Evolutionary conservation across 257 asterid genomes (phyloP), one percentile per base, ranked within the genome.

Genomic region (Penstemon barbatus): DNA sequence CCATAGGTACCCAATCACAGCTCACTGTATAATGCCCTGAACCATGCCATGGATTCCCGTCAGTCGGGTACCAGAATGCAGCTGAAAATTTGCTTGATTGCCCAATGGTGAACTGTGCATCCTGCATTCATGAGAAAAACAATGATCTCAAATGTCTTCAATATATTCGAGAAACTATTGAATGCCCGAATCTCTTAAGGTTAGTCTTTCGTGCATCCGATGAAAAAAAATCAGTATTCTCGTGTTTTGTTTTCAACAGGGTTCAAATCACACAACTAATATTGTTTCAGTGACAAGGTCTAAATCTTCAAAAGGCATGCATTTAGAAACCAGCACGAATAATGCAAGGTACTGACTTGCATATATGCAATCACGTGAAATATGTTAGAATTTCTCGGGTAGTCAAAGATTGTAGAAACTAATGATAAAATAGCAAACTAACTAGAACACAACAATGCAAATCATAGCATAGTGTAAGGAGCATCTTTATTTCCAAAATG

Each of bases 21-120:
- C 91, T 75, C 52, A 86, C 73, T 0, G 95, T 77, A 62, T 86
- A 90, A 74, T 90, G 97, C 12, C 68, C 90, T 9, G 91, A 84
- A 54, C 93, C 91, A 3, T 86, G 95, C 97, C 97, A 90, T 12
- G 95, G 84, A 36, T 80, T 80, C 48, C 93, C 95, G 56, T 85
- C 90, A 49, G 43, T 63, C 0, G 93, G 95, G 65, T 84, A 85
- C 97, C 95, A 90, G 61, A 85, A 77, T 0, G 95, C 95, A 43
- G 88, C 91, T 0, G 91, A 86, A 65, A 90, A 87, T 63, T 84
- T 87, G 85, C 97, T 86, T 3, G 82, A 25, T 70, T 78, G 77
- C 8, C 97, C 94, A 4, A 90, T 83, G 8, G 79, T 85, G 80
- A 87, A 90, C 60, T 90, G 97, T 43, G 80, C 87, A 72, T 90